Evolutionary conservation across 1,139 yeast genomes (phyloP), one percentile per base, ranked within the genome.

Genomic region (Suhomyces wounanorum): DNA sequence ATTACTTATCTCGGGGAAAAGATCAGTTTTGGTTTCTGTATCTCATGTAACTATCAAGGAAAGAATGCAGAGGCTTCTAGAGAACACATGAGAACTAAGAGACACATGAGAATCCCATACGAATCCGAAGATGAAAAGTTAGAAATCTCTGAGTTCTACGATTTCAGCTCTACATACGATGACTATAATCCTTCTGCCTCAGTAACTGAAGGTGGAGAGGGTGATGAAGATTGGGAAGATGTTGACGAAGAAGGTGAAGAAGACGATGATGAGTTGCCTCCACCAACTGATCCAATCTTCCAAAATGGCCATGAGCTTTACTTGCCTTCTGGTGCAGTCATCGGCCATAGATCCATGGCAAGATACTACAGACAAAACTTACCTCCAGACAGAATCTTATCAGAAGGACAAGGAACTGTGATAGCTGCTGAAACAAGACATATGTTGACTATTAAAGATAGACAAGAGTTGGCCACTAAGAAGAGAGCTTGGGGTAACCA

Each of bases 371-470:
- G 86, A 66, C 96, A 60, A 48, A 85, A 87, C 65, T 72, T 89
- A 59, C 84, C 85, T 50, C 96, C 96, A 1, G 92, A 88, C 54
- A 73, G 80, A 52, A 81, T 82, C 46, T 76, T 87, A 41, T 78
- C 86, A 31, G 97, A 91, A 66, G 98, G 97, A 44, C 97, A 90
- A 72, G 95, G 96, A 58, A 94, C 98, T 0, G 87, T 94, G 28
- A 79, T 89, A 64, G 96, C 97, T 33, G 97, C 97, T 2, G 97
- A 92, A 65, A 82, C 92, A 2, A 83, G 97, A 70, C 87, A 84
- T 51, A 77, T 86, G 73, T 74, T 83, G 57, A 67, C 75, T 35
- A 72, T 81, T 46, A 68, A 75, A 59, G 81, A 81, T 63, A 79
- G 81, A 67, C 68, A 78, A 56, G 81, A 80, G 51, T 72, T 83